Conservation (phyloP, 768 basidiomycete species). For the Rhodotorula sphaerocarpa region DNA sequence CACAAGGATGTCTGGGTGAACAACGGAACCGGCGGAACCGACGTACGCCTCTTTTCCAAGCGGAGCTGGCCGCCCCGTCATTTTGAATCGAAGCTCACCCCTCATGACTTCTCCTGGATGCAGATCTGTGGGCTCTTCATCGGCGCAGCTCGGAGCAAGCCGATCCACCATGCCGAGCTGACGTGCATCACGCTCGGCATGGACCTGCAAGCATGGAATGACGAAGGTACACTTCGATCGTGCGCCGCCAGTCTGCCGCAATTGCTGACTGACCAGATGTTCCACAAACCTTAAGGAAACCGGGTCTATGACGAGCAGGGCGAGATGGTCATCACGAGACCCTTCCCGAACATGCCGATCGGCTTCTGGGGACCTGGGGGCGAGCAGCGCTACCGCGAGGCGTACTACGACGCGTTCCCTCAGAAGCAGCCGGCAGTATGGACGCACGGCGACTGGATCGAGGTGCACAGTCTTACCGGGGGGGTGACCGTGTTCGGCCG, state of each 20-base stretch:
- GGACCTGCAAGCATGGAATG: slow-evolving; percentile 36
- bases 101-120: neutral
- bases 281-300: slow-evolving; percentile 2
- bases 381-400: slow-evolving; percentile 28
- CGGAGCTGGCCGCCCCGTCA: neutral
- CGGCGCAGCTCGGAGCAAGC: slow-evolving; percentile 18
- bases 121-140: slow-evolving; percentile 38
- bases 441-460: slow-evolving; percentile 37
- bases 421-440: slow-evolving; percentile 28
- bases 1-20: slow-evolving; percentile 29
- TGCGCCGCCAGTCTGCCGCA: too few relatives aligned
- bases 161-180: slow-evolving; percentile 38
- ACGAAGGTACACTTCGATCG: slow-evolving; percentile 28
- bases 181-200: slow-evolving; percentile 35
- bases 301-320: slow-evolving; percentile 32
- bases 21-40: slow-evolving; percentile 39
- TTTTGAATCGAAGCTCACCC: neutral
- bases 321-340: slow-evolving; percentile 37
- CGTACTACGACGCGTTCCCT: slow-evolving; percentile 39
- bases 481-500: slow-evolving; percentile 38
- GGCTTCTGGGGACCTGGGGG: slow-evolving; percentile 33
- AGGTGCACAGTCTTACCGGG: slow-evolving; percentile 25
- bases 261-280: neutral
- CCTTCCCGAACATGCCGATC: slow-evolving; percentile 39
- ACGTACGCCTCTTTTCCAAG: slow-evolving; percentile 11